Evolutionary conservation across 2,329 filamentous ascomycete genomes (phyloP).

Genomic region (Clathrospora elynae): DNA sequence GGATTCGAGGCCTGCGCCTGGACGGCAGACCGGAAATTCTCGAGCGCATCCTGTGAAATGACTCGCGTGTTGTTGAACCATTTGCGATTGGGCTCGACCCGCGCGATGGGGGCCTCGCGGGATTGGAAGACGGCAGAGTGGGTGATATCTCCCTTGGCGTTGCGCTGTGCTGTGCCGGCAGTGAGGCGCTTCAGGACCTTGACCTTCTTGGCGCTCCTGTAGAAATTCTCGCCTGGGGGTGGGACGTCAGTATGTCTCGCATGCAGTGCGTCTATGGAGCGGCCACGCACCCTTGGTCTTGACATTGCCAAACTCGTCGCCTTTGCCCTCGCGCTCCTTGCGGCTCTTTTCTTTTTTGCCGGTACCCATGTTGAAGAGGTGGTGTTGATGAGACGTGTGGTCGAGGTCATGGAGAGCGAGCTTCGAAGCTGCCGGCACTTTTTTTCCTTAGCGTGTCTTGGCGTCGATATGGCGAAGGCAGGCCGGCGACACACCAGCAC

Average conservation of each 20-base stretch:
- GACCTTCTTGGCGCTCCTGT: slow-evolving; percentile 75
- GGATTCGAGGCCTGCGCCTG: slow-evolving; percentile 88
- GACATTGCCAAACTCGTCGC: slow-evolving; percentile 89
- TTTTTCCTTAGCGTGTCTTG: slow-evolving; percentile 35
- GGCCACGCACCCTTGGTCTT: slow-evolving; percentile 89
- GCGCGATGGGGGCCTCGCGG: slow-evolving; percentile 76
- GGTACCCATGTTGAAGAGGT: slow-evolving; percentile 69
- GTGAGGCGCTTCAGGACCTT: slow-evolving; percentile 90
- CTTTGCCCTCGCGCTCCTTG: slow-evolving; percentile 83
- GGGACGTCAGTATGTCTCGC: no score
- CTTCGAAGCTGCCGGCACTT: slow-evolving; percentile 23
- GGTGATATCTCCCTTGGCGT: slow-evolving; percentile 81
- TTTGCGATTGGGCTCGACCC: slow-evolving; percentile 93
- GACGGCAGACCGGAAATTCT: slow-evolving; percentile 87
- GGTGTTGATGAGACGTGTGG: slow-evolving; percentile 13
- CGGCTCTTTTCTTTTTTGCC: slow-evolving; percentile 89
- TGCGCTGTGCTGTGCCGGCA: slow-evolving; percentile 80
- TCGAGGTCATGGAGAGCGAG: slow-evolving; percentile 25
- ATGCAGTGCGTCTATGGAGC: no score
- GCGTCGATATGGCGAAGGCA: slow-evolving; percentile 24
- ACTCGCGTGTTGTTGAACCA: slow-evolving; percentile 96
- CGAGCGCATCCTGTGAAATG: slow-evolving; percentile 86
- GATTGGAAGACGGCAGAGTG: slow-evolving; percentile 85
- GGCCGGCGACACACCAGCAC: slow-evolving; percentile 20
- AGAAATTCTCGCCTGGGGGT: no score